Conservation (phyloP, 2,329 filamentous ascomycete genomes). For the Westerdykella sp. region DNA sequence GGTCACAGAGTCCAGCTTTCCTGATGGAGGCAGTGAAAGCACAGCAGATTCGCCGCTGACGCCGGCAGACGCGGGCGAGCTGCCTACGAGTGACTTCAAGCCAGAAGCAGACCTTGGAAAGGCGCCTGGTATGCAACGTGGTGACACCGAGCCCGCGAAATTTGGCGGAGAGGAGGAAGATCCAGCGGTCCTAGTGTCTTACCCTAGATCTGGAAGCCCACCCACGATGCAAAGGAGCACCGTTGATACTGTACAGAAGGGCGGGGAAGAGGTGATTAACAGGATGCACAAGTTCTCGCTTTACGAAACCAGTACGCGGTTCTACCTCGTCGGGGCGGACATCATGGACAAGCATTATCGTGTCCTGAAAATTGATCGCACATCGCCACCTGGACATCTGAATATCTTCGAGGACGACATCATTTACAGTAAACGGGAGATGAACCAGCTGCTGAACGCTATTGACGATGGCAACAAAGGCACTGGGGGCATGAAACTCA, state of each 20-base stretch:
- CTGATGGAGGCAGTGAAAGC: too few relatives aligned
- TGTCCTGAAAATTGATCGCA: constrained; percentile 91
- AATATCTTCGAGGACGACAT: constrained; percentile 91
- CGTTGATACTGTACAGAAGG: constrained; percentile 36
- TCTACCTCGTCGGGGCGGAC: constrained; percentile 91
- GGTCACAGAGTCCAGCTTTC: too few relatives aligned
- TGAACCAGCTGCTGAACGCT: constrained; percentile 85
- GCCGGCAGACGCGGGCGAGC: constrained; percentile 6
- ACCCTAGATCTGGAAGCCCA: constrained; percentile 37
- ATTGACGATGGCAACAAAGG: constrained; percentile 93
- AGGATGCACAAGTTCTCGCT: constrained; percentile 94
- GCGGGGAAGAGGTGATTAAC: constrained; percentile 40
- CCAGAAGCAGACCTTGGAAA: constrained; percentile 30
- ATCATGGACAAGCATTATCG: constrained; percentile 82
- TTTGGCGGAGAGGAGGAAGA: constrained; percentile 41
- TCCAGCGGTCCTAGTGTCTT: constrained; percentile 33
- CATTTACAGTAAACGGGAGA: constrained; percentile 85
- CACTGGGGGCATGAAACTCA: constrained; percentile 81
- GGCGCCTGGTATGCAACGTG: constrained; percentile 21
- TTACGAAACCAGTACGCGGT: constrained; percentile 89
- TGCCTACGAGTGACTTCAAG: constrained; percentile 22
- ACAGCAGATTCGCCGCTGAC: too few relatives aligned
- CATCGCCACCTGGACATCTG: constrained; percentile 69
- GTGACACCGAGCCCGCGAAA: constrained; percentile 27
- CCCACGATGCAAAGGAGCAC: constrained; percentile 34